A percentile compares a stretch with the other conserved stretches of the same genome.
Evolutionary conservation across 495 filamentous ascomycete genomes (phyloP).

Genomic region (Podospora sp.): DNA sequence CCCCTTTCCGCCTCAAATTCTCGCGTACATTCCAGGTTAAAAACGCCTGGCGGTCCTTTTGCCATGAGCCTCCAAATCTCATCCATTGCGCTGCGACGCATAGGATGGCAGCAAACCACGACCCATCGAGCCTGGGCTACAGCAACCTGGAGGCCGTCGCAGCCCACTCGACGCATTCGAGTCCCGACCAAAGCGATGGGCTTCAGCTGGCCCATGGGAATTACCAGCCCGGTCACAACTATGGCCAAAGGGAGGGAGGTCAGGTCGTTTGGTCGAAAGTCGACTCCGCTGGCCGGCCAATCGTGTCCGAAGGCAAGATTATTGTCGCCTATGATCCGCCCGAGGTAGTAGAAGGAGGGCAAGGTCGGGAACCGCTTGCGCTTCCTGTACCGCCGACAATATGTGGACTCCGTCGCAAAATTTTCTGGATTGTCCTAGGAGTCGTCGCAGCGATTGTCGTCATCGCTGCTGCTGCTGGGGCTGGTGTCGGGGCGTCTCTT

Average conservation of each 20-base stretch:
- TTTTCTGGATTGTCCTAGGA: constrained; percentile 16
- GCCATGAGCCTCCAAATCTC: not conserved
- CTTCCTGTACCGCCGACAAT: not conserved
- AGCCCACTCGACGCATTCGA: not conserved
- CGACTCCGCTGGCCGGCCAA: not conserved
- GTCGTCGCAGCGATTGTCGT: constrained; percentile 10
- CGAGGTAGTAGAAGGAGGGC: not conserved
- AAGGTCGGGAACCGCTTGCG: not conserved
- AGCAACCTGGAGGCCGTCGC: constrained; percentile 13
- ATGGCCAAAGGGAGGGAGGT: not conserved
- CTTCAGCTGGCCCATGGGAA: not conserved
- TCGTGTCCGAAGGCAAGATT: not conserved
- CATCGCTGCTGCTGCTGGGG: constrained; percentile 15
- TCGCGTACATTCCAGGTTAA: no score
- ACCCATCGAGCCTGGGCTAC: not conserved
- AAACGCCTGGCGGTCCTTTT: no score
- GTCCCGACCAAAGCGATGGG: not conserved
- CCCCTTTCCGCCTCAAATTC: no score
- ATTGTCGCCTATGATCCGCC: constrained; percentile 2
- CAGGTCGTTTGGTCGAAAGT: not conserved
- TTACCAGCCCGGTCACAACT: not conserved
- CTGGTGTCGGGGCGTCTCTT: constrained; percentile 14
- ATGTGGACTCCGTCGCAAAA: constrained; percentile 20
- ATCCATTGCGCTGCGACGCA: not conserved
- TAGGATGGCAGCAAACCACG: constrained; percentile 8